Conservation (phyloP, 108 stramenopile species). For the Conticribra weissflogii region DNA sequence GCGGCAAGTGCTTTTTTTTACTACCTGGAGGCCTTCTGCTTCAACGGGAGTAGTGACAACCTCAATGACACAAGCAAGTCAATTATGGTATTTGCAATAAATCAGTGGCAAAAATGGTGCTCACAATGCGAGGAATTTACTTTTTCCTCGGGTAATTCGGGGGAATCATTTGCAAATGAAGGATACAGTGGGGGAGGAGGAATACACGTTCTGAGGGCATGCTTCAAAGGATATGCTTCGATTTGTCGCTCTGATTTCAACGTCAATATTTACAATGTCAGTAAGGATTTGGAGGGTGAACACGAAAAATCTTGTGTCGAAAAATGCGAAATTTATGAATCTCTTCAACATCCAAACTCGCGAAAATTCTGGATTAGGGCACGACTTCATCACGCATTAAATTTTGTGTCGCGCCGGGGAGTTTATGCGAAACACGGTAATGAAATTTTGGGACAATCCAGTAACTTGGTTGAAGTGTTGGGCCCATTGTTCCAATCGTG, state of each 20-base stretch:
- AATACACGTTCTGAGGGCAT: slow-evolving; percentile 23
- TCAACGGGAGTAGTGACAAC: neutral
- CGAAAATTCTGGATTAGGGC: slow-evolving; percentile 40
- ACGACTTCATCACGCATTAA: slow-evolving; percentile 5
- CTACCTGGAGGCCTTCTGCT: neutral
- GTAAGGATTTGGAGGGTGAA: neutral
- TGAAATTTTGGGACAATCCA: neutral
- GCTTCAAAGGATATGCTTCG: slow-evolving; percentile 31
- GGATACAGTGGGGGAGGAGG: slow-evolving; percentile 23
- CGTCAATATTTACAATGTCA: neutral
- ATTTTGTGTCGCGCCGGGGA: no score
- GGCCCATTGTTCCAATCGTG: slow-evolving; percentile 25
- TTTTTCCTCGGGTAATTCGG: no score
- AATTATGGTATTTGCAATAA: slow-evolving; percentile 2
- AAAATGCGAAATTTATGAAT: slow-evolving; percentile 12
- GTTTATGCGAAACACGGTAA: neutral
- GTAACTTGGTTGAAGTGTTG: neutral
- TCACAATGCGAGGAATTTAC: slow-evolving; percentile 39
- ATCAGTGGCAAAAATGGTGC: slow-evolving; percentile 42
- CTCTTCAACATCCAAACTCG: slow-evolving; percentile 18
- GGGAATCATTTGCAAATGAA: neutral
- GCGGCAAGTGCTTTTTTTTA: slow-evolving; percentile 32
- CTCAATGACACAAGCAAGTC: neutral
- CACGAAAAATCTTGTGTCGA: neutral
- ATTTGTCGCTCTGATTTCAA: slow-evolving; percentile 9